These are phyloP conservation scores for Juglanconis juglandina DNA, from an alignment of 2,329 filamentous ascomycete species.

Conservation along the genomic window DNA sequence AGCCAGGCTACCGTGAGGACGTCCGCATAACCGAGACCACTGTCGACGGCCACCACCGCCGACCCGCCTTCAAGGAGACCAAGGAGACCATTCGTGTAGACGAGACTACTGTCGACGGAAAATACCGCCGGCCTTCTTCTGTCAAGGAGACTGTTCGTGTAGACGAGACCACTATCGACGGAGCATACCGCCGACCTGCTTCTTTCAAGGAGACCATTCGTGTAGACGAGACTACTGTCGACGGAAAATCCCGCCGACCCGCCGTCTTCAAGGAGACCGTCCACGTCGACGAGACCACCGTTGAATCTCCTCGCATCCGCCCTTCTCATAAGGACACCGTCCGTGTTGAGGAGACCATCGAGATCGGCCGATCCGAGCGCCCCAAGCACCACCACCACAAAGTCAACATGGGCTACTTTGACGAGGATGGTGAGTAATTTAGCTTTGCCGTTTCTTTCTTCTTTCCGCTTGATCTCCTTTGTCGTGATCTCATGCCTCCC, in stretches of 20 bases:
- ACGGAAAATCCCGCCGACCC: conserved; percentile 32
- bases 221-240: conserved; percentile 35
- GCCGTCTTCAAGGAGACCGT: conserved; percentile 31
- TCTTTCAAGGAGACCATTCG: conserved; percentile 30
- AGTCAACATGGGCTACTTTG: conserved; percentile 64
- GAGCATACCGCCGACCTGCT: conserved; percentile 31
- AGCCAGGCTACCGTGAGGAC: conserved; percentile 45
- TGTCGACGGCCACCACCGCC: conserved; percentile 36
- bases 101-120: conserved; percentile 35
- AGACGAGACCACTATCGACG: conserved; percentile 35
- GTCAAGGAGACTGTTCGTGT: conserved; percentile 31
- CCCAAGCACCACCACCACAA: conserved; percentile 34
- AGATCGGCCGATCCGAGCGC: conserved; percentile 39
- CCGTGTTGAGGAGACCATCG: conserved; percentile 59
- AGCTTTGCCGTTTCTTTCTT: conserved; percentile 10
- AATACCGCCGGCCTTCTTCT: conserved; percentile 30
- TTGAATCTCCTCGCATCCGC: conserved; percentile 36
- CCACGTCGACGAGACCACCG: conserved; percentile 30
- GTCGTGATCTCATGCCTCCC: conserved; percentile 11
- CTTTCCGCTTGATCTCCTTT: conserved; percentile 14
- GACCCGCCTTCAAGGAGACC: conserved; percentile 14
- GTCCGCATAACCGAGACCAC: conserved; percentile 33
- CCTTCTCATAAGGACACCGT: conserved; percentile 31
- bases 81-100: conserved; percentile 33
- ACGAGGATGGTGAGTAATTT: conserved; percentile 52